These are phyloP conservation scores for Coemansia sp. DNA, from an alignment of 192 early-diverging fungal species.

Conservation along the genomic window DNA sequence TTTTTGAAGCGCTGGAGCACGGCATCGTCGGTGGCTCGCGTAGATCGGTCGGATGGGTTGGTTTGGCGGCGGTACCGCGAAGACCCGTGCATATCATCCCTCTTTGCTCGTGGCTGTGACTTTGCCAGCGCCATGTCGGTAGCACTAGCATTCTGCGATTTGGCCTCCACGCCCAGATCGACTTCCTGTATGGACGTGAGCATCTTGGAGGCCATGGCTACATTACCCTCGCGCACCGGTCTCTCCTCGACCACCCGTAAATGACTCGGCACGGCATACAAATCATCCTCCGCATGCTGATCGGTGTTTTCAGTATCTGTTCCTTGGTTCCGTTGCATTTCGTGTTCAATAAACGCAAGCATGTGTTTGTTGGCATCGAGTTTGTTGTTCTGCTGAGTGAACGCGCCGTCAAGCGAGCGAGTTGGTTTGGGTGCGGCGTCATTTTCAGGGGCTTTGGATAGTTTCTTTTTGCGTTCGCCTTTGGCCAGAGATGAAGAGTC, in stretches of 20 bases:
- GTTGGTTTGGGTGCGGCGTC: neutral
- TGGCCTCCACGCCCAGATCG: constrained; percentile 79
- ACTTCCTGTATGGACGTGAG: constrained; percentile 90
- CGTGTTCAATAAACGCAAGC: constrained; percentile 83
- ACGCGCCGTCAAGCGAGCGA: constrained; percentile 60
- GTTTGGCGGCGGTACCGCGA: constrained; percentile 12
- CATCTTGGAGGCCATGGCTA: constrained; percentile 83
- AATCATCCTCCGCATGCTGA: constrained; percentile 47
- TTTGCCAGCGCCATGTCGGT: constrained; percentile 59
- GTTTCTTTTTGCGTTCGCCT: constrained; percentile 20
- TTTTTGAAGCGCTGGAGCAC: constrained; percentile 85
- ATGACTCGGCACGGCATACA: constrained; percentile 70
- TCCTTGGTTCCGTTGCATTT: constrained; percentile 49
- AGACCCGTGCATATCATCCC: neutral
- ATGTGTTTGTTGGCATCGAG: constrained; percentile 82
- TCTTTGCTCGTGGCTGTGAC: constrained; percentile 1
- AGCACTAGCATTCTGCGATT: constrained; percentile 68
- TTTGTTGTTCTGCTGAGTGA: constrained; percentile 72
- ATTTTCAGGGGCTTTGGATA: neutral
- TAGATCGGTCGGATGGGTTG: constrained; percentile 52
- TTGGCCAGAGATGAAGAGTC: constrained; percentile 20
- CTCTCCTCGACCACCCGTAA: constrained; percentile 57
- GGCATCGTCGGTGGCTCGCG: constrained; percentile 70
- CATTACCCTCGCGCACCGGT: constrained; percentile 80
- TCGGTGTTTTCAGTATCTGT: no score